Conservation (phyloP, 192 early-diverging fungal genomes). For the Dissophora ornata region DNA sequence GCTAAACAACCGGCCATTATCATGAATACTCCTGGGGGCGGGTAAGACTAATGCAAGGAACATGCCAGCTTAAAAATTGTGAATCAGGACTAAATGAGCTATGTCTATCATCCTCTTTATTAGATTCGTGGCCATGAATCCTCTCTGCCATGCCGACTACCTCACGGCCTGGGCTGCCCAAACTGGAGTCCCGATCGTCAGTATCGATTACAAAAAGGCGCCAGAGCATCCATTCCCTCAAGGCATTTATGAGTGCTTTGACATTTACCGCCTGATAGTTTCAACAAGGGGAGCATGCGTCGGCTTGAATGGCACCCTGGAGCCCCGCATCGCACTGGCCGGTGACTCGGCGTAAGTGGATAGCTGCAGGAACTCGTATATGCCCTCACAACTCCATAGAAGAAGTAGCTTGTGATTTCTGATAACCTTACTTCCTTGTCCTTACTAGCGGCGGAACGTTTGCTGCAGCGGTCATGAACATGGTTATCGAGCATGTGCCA, state of each 20-base stretch:
- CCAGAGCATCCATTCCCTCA: slow-evolving; percentile 96
- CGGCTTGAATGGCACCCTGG: slow-evolving; percentile 73
- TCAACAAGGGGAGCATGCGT: slow-evolving; percentile 82
- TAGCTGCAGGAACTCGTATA: neutral
- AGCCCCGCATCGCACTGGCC: slow-evolving; percentile 78
- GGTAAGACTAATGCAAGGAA: slow-evolving; percentile 53
- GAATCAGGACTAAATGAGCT: neutral
- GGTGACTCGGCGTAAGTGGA: slow-evolving; percentile 93
- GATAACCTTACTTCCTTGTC: too few species aligned
- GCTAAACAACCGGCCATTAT: slow-evolving; percentile 58
- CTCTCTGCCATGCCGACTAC: slow-evolving; percentile 88
- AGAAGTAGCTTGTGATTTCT: too few species aligned
- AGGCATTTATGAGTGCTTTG: slow-evolving; percentile 91
- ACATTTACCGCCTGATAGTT: slow-evolving; percentile 80
- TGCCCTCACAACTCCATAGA: too few species aligned
- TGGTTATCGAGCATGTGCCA: slow-evolving; percentile 71
- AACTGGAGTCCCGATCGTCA: slow-evolving; percentile 78
- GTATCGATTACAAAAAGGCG: slow-evolving; percentile 93
- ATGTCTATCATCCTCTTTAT: neutral
- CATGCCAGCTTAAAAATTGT: too few species aligned
- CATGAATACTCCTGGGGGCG: slow-evolving; percentile 83
- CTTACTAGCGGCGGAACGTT: slow-evolving; percentile 87
- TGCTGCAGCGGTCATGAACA: slow-evolving; percentile 78
- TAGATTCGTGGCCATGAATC: slow-evolving; percentile 88
- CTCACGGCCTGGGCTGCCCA: slow-evolving; percentile 81